These are phyloP conservation scores for Mycosarcoma maydis DNA, from an alignment of 1,284 basidiomycete species.

Conservation along the genomic window DNA sequence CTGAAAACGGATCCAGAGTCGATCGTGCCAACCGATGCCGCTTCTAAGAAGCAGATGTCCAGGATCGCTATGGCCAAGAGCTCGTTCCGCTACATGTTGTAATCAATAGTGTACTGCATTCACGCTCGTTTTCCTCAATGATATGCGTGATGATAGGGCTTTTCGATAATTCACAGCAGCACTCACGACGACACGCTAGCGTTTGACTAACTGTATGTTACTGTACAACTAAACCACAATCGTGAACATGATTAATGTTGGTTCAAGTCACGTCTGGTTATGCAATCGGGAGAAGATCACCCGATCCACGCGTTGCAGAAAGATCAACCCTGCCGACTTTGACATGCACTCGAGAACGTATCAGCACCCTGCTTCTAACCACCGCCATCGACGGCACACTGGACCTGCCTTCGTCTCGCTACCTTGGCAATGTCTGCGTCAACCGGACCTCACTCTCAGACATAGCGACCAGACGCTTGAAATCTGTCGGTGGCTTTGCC, in stretches of 20 bases:
- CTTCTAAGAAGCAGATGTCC: constrained; percentile 18
- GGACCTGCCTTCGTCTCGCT: no score
- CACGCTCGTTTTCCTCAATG: no score
- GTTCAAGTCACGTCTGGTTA: no score
- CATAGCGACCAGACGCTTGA: constrained; percentile 11
- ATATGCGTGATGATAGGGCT: no score
- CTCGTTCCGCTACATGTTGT: constrained; percentile 45
- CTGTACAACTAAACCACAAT: no score
- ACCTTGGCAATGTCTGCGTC: background rate
- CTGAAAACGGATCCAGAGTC: constrained; percentile 11
- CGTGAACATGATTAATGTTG: no score
- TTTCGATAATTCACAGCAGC: no score
- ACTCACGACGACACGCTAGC: no score
- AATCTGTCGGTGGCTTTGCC: background rate
- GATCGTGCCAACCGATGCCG: background rate
- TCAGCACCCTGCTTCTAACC: no score
- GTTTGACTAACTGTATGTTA: no score
- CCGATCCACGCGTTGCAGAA: background rate
- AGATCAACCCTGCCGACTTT: background rate
- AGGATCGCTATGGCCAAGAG: constrained; percentile 42
- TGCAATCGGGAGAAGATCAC: background rate
- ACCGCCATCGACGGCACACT: no score
- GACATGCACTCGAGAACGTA: background rate
- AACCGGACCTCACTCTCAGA: background rate
- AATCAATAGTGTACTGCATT: no score